These are phyloP conservation scores for Lasiodiplodia citricola DNA, from an alignment of 2,329 filamentous ascomycete species.

Conservation along the genomic window DNA sequence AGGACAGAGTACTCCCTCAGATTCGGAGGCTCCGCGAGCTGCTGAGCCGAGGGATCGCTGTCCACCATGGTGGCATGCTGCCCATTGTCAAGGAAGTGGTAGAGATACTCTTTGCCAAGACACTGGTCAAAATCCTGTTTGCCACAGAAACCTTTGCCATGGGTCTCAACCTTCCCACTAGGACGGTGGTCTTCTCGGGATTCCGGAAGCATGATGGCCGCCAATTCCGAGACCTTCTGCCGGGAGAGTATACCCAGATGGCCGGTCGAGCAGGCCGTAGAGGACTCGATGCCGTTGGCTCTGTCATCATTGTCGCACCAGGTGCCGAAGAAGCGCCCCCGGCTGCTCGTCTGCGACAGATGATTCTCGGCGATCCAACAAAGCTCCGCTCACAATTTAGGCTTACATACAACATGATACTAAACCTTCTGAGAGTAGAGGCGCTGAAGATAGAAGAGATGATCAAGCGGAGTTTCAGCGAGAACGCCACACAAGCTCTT, in stretches of 20 bases:
- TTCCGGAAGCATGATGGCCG: constrained; percentile 96
- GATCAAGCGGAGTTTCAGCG: constrained; percentile 99
- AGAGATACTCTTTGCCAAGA: constrained; percentile 93
- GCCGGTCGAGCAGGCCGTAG: constrained; percentile 91
- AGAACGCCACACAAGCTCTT: constrained; percentile 94
- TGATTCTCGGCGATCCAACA: constrained; percentile 95
- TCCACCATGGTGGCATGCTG: constrained; percentile 91
- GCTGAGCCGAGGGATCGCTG: constrained; percentile 85
- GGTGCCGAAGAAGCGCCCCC: constrained; percentile 88
- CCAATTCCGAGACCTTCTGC: constrained; percentile 85
- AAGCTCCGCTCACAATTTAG: constrained; percentile 96
- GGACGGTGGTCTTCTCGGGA: constrained; percentile 96
- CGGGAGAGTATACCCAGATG: constrained; percentile 99
- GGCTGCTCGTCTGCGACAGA: constrained; percentile 79
- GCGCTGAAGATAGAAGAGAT: constrained; percentile 99
- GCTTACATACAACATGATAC: constrained; percentile 98
- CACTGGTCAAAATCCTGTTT: constrained; percentile 94
- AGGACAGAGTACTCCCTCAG: constrained; percentile 89
- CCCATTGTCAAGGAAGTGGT: constrained; percentile 98
- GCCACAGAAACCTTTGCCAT: constrained; percentile 99
- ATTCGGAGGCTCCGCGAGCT: constrained; percentile 87
- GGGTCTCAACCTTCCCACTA: constrained; percentile 93
- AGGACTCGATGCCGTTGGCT: constrained; percentile 90
- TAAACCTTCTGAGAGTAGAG: constrained; percentile 93
- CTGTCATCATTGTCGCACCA: constrained; percentile 86